Evolutionary conservation across 2,329 filamentous ascomycete genomes (phyloP).

Genomic region (Aspergillus caelatus): DNA sequence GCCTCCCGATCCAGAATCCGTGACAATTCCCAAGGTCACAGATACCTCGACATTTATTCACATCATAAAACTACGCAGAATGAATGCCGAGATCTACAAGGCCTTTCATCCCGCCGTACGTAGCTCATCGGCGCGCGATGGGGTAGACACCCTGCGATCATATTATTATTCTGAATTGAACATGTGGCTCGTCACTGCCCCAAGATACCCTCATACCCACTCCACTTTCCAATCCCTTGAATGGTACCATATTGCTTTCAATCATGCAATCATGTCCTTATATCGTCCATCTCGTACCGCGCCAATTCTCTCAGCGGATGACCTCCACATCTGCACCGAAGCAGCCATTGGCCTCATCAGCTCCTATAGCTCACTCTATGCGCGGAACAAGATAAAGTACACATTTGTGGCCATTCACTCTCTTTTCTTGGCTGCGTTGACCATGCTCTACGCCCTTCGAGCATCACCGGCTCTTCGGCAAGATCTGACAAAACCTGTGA

Average conservation of each 20-base stretch:
- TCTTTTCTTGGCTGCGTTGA: constrained; percentile 32
- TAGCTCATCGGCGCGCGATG: not conserved
- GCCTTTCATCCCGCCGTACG: constrained; percentile 21
- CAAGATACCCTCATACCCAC: constrained; percentile 23
- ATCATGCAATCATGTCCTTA: constrained; percentile 18
- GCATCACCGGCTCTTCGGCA: constrained; percentile 21
- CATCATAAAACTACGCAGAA: constrained; percentile 27
- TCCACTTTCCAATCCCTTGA: constrained; percentile 31
- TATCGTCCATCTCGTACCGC: constrained; percentile 25
- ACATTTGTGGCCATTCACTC: constrained; percentile 30
- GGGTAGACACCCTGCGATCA: constrained; percentile 6
- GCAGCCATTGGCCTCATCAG: constrained; percentile 17
- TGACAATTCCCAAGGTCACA: constrained; percentile 4
- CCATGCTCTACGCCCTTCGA: constrained; percentile 31
- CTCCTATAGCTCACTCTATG: constrained; percentile 24
- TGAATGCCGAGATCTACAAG: constrained; percentile 26
- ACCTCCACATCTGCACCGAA: constrained; percentile 14
- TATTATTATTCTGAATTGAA: constrained; percentile 18
- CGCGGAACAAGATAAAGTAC: constrained; percentile 31
- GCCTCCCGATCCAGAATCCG: not conserved
- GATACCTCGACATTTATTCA: constrained; percentile 30
- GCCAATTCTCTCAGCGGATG: constrained; percentile 15
- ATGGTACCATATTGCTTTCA: constrained; percentile 33
- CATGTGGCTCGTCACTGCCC: constrained; percentile 27
- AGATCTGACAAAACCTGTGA: constrained; percentile 12